Base-by-base conservation (phyloP, 176 grass and related monocot genomes). In the Musa acuminata region DNA sequence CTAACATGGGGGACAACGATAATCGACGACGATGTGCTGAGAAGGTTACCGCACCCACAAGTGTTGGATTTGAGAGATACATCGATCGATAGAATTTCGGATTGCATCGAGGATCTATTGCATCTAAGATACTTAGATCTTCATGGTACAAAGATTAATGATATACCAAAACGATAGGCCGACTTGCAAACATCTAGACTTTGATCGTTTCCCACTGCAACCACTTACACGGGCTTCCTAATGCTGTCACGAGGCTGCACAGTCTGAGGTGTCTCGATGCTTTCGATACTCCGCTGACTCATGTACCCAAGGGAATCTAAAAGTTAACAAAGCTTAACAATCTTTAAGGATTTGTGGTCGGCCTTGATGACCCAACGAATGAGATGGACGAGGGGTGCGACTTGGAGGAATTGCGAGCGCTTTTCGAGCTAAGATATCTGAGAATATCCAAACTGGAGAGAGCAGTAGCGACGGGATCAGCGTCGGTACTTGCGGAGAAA, bases 401-500 rank as follows among this genome's bases (percentile, higher is more conserved):
- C n/a, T n/a, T n/a, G n/a, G n/a, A 87, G 75, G 82, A 96, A 77
- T 67, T 96, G 22, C 24, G 24, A 24, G 24, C 24, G 1, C 24
- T 24, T 24, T 24, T 0, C 24, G 24, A 24, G 24, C 24, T 75
- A 80, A 73, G 16, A 79, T 81, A 81, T 66, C 87, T 96, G 52
- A 80, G 82, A 26, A 52, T 96, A 72, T 78, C 87, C 55, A 89
- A 80, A 63, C 53, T 96, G 57, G 89, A 91, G 76, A 96, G 84
- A 24, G 84, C 77, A 79, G 85, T 72, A 79, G 87, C 77, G 26
- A 27, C 49, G 84, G 77, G 52, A 79, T 85, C 71, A 27, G 26
- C 26, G 26, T 51, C 69, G 69, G 85, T 81, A 50, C 65, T 96
- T 55, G 75, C 77, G 62, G 87, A 88, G 79, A 96, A 90, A 63